Base-by-base conservation (phyloP, 306 rosid species). In the Fragaria nilgerrensis region DNA sequence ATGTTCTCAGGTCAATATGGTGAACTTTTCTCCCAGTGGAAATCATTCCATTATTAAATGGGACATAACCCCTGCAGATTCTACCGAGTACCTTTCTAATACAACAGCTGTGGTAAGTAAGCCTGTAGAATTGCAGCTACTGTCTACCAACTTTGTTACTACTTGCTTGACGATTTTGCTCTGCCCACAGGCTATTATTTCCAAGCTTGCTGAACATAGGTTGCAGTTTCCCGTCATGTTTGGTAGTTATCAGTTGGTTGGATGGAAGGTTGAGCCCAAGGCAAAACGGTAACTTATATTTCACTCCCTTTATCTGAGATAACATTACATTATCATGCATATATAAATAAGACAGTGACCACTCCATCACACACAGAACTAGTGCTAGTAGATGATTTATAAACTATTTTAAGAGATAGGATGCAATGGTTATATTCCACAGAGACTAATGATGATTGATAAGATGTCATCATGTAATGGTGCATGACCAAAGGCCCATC, bases 211-310 rank as follows among this genome's bases (percentile, higher is more conserved):
- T 43, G 94, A 88, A 72, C 92, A 89, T 75, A 89, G 3, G n/a
- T 45, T 96, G 85, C 87, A 88, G 50, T 89, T 96, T 84, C 97
- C 97, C 74, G 84, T 67, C 56, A 79, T 83, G 76, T 89, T 89
- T 48, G 95, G 96, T 81, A 87, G 77, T 79, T 96, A 89, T 75
- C 74, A 84, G 79, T 84, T 92, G 74, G 67, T 92, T 82, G 77
- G 77, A 78, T 96, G 99, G 97, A 86, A 81, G 55, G 81, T 75
- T n/a, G 88, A 85, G 73, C 83, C 91, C 80, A 82, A 75, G 68
- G 73, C 53, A 19, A 86, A 84, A 80, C 52, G 94, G 99, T 96
- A 92, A 22, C 13, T 15, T 47, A 63, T 63, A 50, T 52, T 25
- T 80, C 44, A 44, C 71, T 64, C 27, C 7, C 6, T 25, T 73